Evolutionary conservation across 1,139 yeast genomes (phyloP).

Genomic region (Suhomyces bolitotheri): DNA sequence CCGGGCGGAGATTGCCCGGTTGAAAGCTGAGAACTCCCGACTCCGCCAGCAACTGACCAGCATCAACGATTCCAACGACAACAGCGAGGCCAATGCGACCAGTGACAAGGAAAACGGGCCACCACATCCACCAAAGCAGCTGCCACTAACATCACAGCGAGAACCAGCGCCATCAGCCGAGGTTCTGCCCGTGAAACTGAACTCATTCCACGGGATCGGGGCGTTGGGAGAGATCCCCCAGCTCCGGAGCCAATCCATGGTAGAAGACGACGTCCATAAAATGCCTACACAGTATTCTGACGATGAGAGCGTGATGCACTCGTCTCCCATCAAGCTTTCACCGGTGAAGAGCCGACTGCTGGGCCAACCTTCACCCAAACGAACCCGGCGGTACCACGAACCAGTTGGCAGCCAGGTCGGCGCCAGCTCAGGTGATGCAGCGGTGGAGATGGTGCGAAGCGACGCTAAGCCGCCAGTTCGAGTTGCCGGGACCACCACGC

Average conservation of each 20-base stretch:
- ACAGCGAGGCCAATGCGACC: background rate
- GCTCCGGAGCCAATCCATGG: slow-evolving; percentile 17
- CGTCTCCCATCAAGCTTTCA: slow-evolving; percentile 13
- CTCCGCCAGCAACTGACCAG: background rate
- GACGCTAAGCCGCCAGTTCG: slow-evolving; percentile 5
- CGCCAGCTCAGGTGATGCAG: background rate
- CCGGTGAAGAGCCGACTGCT: too few species aligned
- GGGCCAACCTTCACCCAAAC: too few species aligned
- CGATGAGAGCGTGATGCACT: slow-evolving; percentile 12
- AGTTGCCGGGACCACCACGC: slow-evolving; percentile 16
- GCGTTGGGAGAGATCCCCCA: slow-evolving; percentile 14
- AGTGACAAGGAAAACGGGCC: background rate
- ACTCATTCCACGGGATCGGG: slow-evolving; percentile 12
- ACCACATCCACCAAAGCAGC: too few species aligned
- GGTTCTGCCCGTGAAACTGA: slow-evolving; percentile 12
- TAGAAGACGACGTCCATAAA: slow-evolving; percentile 16
- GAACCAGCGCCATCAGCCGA: too few species aligned
- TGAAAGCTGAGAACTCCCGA: slow-evolving; percentile 1
- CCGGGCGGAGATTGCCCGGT: slow-evolving; percentile 2
- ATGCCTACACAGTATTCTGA: slow-evolving; percentile 21
- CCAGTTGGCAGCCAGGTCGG: too few species aligned
- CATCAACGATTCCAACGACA: background rate
- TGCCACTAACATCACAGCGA: too few species aligned
- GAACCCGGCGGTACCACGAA: background rate
- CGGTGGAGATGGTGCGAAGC: background rate